Percentiles rank a stretch among this genome's conserved stretches.
phyloP scores from a whole-genome alignment of 192 early-diverging fungal species.

The Gigaspora rosea region DNA sequence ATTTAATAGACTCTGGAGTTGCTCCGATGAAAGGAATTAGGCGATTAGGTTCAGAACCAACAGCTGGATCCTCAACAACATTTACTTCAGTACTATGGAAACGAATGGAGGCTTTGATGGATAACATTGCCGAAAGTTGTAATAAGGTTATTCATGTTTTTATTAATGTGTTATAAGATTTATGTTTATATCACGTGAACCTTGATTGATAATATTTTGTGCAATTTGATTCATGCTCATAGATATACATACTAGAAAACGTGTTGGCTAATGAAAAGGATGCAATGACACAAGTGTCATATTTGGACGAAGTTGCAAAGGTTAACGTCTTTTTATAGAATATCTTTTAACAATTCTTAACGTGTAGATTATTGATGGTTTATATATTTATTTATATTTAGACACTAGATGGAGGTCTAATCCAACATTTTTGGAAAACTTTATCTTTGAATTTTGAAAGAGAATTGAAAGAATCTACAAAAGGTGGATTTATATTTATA shows the following conservation, averaged over 20 bases:
- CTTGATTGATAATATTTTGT: not conserved
- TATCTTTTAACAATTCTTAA: not conserved
- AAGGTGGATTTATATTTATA: conserved; percentile 41
- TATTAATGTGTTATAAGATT: not conserved
- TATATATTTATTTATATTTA: conserved; percentile 1
- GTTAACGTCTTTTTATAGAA: conserved; percentile 29
- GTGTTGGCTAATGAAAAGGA: conserved; percentile 55
- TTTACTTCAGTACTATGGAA: conserved; percentile 55
- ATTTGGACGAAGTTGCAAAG: conserved; percentile 52
- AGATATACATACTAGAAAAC: conserved; percentile 56
- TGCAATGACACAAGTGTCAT: conserved; percentile 49
- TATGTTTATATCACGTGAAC: not conserved
- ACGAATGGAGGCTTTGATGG: conserved; percentile 55
- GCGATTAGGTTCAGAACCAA: conserved; percentile 54
- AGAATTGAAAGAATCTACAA: conserved; percentile 53
- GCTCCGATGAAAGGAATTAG: conserved; percentile 39
- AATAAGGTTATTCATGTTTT: conserved; percentile 47
- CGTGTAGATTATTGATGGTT: not conserved
- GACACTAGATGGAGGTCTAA: conserved; percentile 53
- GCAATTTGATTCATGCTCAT: not conserved
- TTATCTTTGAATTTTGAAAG: conserved; percentile 55
- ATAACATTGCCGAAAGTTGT: conserved; percentile 53
- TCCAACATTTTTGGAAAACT: conserved; percentile 57
- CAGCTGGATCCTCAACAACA: conserved; percentile 42
- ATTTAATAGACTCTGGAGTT: conserved; percentile 39